Evolutionary conservation across 441 rosid species (phyloP), one percentile per base, ranked within the genome.

Genomic region (Erodium texanum): DNA sequence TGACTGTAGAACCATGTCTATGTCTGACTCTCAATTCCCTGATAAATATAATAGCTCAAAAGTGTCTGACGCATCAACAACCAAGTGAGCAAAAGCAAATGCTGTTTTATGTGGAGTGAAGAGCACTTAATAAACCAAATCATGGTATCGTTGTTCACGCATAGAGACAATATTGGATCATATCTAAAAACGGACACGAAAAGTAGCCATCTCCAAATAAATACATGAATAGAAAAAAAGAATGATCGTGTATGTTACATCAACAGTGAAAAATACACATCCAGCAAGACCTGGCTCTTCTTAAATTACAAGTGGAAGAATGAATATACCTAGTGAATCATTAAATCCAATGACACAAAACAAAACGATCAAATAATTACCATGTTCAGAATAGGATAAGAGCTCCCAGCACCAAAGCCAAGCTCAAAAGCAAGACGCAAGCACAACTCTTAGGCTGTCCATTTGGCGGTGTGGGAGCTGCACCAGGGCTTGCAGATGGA

Each of bases 361-460:
- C 34, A 29, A 29, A 29, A 29, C 6, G 34, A 29, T 29, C 34
- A 3, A 5, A 29, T 7, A 7, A 29, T 29, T 29, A 29, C 34
- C 34, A 29, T 29, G 34, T 29, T 38, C 45, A 38, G 8, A 38
- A 38, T 7, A 38, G 45, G 69, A 81, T 65, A 75, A 83, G 72
- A 27, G 76, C 41, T 62, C 78, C 70, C 0, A 84, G 34, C 59
- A 85, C 61, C 65, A 69, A 27, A 3, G 83, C 74, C 24, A 86
- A 38, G 27, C 50, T 58, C 3, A 82, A 75, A 11, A 84, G 71
- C 64, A 82, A 76, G 76, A 77, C 7, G 66, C 81, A 41, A 1
- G 80, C 66, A 19, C 78, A 23, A 20, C 78, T 61, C 72, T 65
- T 85, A 56, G 86, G 81, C 70, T 84, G 90, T 48, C 84, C 85